Evolutionary conservation across 2,329 filamentous ascomycete species (phyloP).

Genomic region (Teratosphaeria destructans): DNA sequence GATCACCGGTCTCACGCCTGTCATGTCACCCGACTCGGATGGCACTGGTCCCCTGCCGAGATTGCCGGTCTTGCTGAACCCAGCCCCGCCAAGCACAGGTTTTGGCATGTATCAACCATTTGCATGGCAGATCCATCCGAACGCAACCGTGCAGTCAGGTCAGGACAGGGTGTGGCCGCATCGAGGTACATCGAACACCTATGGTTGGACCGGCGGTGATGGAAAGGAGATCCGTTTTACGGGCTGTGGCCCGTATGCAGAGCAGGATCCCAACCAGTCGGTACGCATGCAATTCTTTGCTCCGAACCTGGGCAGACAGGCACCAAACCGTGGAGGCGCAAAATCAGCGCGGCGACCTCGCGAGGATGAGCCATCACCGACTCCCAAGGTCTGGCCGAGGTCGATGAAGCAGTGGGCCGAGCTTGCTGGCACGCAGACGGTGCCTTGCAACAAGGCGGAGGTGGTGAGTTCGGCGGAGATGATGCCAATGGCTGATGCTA

Average conservation of each 20-base stretch:
- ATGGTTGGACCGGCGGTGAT: slow-evolving; percentile 26
- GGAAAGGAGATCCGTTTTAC: slow-evolving; percentile 26
- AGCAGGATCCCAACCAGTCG: slow-evolving; percentile 18
- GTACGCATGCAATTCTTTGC: slow-evolving; percentile 12
- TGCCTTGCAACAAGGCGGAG: slow-evolving; percentile 15
- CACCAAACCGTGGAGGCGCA: neutral
- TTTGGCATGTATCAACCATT: neutral
- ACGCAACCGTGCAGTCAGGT: slow-evolving; percentile 4
- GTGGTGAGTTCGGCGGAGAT: slow-evolving; percentile 11
- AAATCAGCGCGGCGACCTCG: neutral
- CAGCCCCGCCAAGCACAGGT: neutral
- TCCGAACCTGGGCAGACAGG: neutral
- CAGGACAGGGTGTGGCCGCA: slow-evolving; percentile 12
- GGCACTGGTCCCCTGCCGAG: slow-evolving; percentile 6
- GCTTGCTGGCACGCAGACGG: slow-evolving; percentile 5
- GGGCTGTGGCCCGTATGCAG: slow-evolving; percentile 23
- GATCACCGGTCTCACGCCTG: neutral
- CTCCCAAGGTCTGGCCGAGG: slow-evolving; percentile 11
- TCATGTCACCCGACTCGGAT: slow-evolving; percentile 6
- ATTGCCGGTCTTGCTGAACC: neutral
- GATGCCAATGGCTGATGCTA: slow-evolving; percentile 5
- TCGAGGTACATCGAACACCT: slow-evolving; percentile 4
- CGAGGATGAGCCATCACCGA: slow-evolving; percentile 8
- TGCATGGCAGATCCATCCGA: slow-evolving; percentile 1
- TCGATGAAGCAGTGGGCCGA: slow-evolving; percentile 19